Evolutionary conservation across 2,329 filamentous ascomycete genomes (phyloP), one percentile per base, ranked within the genome.

Genomic region (Xylariaceae sp.): DNA sequence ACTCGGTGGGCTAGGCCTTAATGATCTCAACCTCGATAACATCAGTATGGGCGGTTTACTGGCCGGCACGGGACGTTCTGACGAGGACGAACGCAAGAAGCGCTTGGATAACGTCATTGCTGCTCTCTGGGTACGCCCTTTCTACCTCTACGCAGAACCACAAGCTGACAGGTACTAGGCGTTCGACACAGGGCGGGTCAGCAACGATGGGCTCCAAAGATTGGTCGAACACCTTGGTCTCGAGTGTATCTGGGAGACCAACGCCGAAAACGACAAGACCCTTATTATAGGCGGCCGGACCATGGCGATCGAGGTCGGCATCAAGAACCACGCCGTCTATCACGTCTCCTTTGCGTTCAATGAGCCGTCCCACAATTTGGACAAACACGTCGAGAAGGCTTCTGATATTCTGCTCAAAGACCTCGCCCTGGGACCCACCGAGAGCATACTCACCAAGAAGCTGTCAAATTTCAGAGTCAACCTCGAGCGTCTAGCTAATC

Each of bases 121-220:
- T 5, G 71, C 77, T 13, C 63, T 84, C 9, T 74, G 74, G 59
- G 80, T 82, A 66, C 40, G 73, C 66, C n/a, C 65, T 75, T 33
- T 61, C 49, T 63, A 69, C 51, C 67, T 28, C 22, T 28, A 28
- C 22, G 22, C 22, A 28, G 7, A 28, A 28, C 22, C 22, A 28
- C 63, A 16, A 36, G 38, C 36, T 62, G 54, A 56, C 34, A 6
- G 41, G 43, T 6, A 31, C 7, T 42, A 66, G 65, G 31, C 45
- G 4, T 55, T 55, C 18, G 71, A 69, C 60, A 81, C 82, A 56
- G 87, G 87, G 4, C 73, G 84, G 39, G 83, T 93, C 36, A 89
- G 87, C 60, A 86, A 89, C 63, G 83, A 87, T 31, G 87, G 87
- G 2, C 75, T 94, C n/a, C 84, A 88, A 66, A 78, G 87, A 48